These are phyloP conservation scores for Monosporozyma servazzii DNA, from an alignment of 805 yeast species.

Conservation along the genomic window DNA sequence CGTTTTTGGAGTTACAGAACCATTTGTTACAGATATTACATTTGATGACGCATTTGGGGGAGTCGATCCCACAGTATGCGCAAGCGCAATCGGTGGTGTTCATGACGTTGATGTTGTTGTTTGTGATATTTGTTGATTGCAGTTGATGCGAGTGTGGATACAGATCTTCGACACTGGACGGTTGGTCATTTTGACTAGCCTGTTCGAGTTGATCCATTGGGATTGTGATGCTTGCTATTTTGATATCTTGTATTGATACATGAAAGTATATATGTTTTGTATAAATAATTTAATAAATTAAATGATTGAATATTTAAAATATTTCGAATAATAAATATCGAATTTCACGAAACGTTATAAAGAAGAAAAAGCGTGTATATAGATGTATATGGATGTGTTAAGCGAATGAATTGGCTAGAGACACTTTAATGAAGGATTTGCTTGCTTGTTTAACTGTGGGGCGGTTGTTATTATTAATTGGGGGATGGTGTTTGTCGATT, in stretches of 20 bases:
- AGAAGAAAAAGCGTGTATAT: neutral
- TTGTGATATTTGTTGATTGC: no score
- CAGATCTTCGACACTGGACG: constrained; percentile 1
- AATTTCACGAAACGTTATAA: neutral
- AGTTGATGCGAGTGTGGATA: neutral
- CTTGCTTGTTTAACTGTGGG: neutral
- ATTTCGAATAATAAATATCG: neutral
- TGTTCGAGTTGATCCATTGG: neutral
- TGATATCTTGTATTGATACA: no score
- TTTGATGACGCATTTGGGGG: constrained; percentile 56
- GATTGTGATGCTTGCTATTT: no score
- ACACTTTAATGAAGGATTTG: constrained; percentile 5
- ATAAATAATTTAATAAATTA: no score
- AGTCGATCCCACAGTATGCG: constrained; percentile 66
- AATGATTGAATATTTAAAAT: no score
- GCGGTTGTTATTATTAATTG: no score
- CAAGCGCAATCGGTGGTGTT: constrained; percentile 19
- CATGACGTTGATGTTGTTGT: no score
- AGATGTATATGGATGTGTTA: neutral
- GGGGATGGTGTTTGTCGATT: no score
- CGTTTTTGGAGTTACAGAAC: constrained; percentile 76
- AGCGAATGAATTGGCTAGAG: constrained; percentile 6
- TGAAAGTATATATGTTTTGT: no score
- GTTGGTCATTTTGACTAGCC: neutral
- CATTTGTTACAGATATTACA: constrained; percentile 74